phyloP scores from a whole-genome alignment of 208 protist genomes.

The Crithidia thermophila region DNA sequence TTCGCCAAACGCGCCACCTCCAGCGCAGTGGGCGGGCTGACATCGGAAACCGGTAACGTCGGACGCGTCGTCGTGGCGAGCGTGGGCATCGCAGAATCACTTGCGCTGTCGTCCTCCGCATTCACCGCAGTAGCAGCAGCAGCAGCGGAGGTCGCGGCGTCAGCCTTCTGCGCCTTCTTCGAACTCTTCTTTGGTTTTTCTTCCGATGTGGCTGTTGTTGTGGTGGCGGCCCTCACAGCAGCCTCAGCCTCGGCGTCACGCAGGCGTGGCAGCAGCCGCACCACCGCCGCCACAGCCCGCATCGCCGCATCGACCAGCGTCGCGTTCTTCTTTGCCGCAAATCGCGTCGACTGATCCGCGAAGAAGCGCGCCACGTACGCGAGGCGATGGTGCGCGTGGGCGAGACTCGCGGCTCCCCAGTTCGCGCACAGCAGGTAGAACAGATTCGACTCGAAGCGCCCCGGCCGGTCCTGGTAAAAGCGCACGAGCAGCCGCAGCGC shows the following conservation, averaged over 20 bases:
- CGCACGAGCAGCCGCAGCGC: conserved; percentile 62
- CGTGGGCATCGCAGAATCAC: neutral
- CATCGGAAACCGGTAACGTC: neutral
- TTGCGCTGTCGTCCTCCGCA: neutral
- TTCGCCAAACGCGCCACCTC: conserved; percentile 57
- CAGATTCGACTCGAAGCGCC: conserved; percentile 64
- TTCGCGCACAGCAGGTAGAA: conserved; percentile 66
- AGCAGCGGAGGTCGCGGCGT: neutral
- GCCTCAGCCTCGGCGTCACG: conserved; percentile 9
- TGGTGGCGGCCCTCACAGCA: neutral
- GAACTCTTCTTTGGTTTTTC: conserved; percentile 17
- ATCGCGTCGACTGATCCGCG: conserved; percentile 50
- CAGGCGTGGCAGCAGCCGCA: conserved; percentile 54
- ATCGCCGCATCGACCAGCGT: conserved; percentile 67
- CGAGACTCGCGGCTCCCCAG: conserved; percentile 61
- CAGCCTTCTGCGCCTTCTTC: conserved; percentile 11
- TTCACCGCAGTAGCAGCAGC: neutral
- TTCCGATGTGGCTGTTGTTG: neutral
- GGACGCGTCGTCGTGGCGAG: conserved; percentile 32
- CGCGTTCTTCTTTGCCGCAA: conserved; percentile 46
- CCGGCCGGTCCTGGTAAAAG: conserved; percentile 48
- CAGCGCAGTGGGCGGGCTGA: conserved; percentile 34
- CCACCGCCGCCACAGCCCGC: conserved; percentile 47
- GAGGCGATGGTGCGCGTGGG: conserved; percentile 78
- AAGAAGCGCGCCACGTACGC: conserved; percentile 62